Evolutionary conservation across 148 eudicot genomes (phyloP), one percentile per base, ranked within the genome.

Genomic region (Rhododendron molle): DNA sequence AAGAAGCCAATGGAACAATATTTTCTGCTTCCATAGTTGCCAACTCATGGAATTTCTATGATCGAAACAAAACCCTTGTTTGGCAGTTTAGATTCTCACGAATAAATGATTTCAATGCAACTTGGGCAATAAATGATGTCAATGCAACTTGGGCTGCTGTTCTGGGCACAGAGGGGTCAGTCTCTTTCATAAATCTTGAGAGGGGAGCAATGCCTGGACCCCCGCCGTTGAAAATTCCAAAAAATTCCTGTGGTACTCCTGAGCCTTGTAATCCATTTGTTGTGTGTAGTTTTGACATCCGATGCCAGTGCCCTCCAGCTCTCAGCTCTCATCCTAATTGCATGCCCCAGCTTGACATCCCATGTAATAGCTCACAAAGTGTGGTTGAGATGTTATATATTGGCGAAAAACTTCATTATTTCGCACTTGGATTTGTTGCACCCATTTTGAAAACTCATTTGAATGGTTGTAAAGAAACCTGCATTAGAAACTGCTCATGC

Each of bases 291-390:
- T 58, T 56, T 9, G 88, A 86, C 21, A 82, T 28, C 16, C 85
- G 49, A 5, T 86, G 88, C 88, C 88, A 82, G 46, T 86, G 88
- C 82, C 85, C 88, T 0, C 60, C 65, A 1, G 77, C 40, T 86
- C 88, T 86, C 38, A 58, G 18, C 32, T 82, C 81, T 44, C 0
- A 15, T 46, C 49, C 49, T 76, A 44, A 60, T 72, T 86, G 88
- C 73, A 43, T 32, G 46, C 85, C 88, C 11, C 47, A 18, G 62
- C 85, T 40, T 73, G 15, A 56, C 40, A 20, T 12, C 40, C 16
- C 60, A 5, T 83, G 85, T 71, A 46, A 83, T 46, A 83, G 78
- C 26, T 69, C 85, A 69, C 32, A 34, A 81, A 56, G 28, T 56
- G 83, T 52, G 69, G 40, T 54, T 5, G 28, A 81, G 46, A 30